phyloP scores from a whole-genome alignment of 345 rosid species.

The Populus tremula region DNA sequence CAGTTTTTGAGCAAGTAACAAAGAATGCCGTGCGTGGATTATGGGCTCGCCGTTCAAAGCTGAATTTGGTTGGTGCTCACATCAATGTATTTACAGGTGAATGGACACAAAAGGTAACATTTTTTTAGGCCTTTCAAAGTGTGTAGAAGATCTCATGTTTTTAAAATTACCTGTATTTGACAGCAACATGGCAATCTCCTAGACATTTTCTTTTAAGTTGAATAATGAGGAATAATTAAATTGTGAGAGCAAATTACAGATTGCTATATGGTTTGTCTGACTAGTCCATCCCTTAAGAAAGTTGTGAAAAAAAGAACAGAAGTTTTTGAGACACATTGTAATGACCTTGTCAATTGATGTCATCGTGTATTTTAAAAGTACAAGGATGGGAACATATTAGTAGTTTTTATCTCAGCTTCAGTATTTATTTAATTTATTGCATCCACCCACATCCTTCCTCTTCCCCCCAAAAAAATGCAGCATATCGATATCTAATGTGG shows the following conservation, averaged over 20 bases:
- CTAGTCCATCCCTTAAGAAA: not conserved
- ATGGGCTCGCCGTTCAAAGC: constrained; percentile 94
- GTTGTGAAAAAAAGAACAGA: too few relatives aligned
- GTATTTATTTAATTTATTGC: too few relatives aligned
- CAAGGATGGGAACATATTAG: not conserved
- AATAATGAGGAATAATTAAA: not conserved
- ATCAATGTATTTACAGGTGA: constrained; percentile 98
- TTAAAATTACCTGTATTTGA: not conserved
- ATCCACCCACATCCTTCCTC: too few relatives aligned
- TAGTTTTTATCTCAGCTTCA: not conserved
- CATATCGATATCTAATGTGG: too few relatives aligned
- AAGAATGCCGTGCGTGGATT: constrained; percentile 87
- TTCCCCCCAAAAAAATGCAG: too few relatives aligned
- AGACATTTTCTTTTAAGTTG: not conserved
- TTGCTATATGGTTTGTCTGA: not conserved
- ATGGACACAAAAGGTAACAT: constrained; percentile 97
- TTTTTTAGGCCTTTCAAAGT: not conserved
- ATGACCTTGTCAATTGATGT: not conserved
- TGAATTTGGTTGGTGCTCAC: constrained; percentile 95
- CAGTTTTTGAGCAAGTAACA: constrained; percentile 95
- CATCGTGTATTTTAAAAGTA: not conserved
- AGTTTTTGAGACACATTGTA: too few relatives aligned
- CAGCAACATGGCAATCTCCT: not conserved
- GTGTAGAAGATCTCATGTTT: not conserved
- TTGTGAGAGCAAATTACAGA: not conserved